Evolutionary conservation across 1,284 basidiomycete species (phyloP).

Genomic region (Rhizoctonia solani): DNA sequence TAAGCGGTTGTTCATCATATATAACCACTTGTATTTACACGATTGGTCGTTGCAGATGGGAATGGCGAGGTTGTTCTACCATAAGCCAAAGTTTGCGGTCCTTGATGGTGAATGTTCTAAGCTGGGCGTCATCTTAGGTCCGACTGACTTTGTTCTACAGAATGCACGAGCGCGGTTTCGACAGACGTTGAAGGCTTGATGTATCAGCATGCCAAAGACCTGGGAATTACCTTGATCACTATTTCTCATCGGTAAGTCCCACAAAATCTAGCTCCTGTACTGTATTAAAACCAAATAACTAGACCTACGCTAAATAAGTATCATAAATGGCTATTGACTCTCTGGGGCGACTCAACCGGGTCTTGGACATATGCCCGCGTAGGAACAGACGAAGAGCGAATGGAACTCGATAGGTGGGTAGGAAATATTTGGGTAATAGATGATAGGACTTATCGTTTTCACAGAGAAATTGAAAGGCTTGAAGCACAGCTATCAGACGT

Average conservation of each 20-base stretch:
- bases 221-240: constrained; percentile 92
- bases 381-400: constrained; percentile 71
- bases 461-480: constrained; percentile 65
- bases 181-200: constrained; percentile 95
- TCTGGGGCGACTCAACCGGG: constrained; percentile 66
- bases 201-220: constrained; percentile 92
- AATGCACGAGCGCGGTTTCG: constrained; percentile 95
- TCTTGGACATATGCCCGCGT: constrained; percentile 73
- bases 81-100: constrained; percentile 75
- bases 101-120: constrained; percentile 62
- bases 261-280: background rate
- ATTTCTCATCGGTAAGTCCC: constrained; percentile 72
- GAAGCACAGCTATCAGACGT: constrained; percentile 71
- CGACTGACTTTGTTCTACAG: constrained; percentile 48
- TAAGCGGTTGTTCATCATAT: constrained; percentile 46
- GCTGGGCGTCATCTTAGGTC: background rate
- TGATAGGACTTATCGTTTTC: background rate
- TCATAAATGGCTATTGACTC: constrained; percentile 77
- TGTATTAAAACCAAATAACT: background rate
- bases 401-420: constrained; percentile 60
- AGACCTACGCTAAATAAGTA: constrained; percentile 82
- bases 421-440: constrained; percentile 43
- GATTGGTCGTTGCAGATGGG: constrained; percentile 62
- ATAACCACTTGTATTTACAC: background rate
- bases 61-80: constrained; percentile 84